A percentile compares a stretch with the other conserved stretches of the same genome.
phyloP scores from a whole-genome alignment of 257 asterid species.

The Anisodus acutangulus region DNA sequence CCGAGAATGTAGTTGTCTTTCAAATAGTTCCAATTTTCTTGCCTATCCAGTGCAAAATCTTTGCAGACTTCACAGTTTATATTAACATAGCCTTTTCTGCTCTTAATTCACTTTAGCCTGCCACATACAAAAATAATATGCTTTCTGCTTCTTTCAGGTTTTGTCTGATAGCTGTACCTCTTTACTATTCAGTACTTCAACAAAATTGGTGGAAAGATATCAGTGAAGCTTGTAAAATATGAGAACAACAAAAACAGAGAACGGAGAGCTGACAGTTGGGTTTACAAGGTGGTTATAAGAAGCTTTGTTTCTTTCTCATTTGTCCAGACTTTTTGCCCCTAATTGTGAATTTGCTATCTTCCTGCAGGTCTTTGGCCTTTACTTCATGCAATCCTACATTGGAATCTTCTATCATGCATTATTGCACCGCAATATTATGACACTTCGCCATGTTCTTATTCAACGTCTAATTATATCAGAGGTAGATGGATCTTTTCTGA shows the following conservation, averaged over 20 bases:
- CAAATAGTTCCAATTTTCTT: conserved; percentile 15
- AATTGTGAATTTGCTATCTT: not conserved
- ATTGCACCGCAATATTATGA: conserved; percentile 82
- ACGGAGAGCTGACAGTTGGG: conserved; percentile 83
- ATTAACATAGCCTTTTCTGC: not conserved
- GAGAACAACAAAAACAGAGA: conserved; percentile 70
- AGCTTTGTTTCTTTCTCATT: not conserved
- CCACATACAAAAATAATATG: not conserved
- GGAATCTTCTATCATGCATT: conserved; percentile 93
- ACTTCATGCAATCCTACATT: conserved; percentile 94
- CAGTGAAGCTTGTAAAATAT: conserved; percentile 78
- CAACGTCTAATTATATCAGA: conserved; percentile 86
- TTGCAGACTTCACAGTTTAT: conserved; percentile 5
- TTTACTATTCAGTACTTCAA: conserved; percentile 86
- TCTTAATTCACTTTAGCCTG: not conserved
- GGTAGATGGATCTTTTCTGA: conserved; percentile 49
- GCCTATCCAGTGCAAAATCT: not conserved
- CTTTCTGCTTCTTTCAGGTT: conserved; percentile 57
- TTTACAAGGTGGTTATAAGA: conserved; percentile 71
- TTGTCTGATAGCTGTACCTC: conserved; percentile 75
- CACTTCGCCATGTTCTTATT: conserved; percentile 85
- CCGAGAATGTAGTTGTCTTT: not conserved
- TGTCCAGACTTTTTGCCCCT: not conserved
- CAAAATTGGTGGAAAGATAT: conserved; percentile 75
- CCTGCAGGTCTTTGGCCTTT: conserved; percentile 88